Evolutionary conservation across 768 basidiomycete genomes (phyloP).

Genomic region (Pholiota conissans): DNA sequence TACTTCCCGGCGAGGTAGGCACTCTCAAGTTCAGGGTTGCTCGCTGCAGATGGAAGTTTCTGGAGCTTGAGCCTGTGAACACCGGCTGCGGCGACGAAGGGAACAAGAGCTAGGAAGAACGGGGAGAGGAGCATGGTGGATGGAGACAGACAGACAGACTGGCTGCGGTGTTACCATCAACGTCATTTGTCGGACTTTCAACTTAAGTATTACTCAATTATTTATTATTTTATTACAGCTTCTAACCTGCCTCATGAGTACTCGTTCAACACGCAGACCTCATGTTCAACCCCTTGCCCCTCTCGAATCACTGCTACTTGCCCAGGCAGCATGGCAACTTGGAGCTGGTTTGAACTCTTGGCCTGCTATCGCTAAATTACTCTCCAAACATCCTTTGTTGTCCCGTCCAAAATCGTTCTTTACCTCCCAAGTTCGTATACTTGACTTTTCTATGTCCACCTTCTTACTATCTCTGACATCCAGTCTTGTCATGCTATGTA

Average conservation of each 20-base stretch:
- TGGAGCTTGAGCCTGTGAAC: conserved; percentile 88
- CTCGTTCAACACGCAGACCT: conserved; percentile 29
- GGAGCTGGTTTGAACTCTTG: conserved; percentile 60
- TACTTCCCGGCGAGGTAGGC: conserved; percentile 96
- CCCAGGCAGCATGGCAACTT: conserved; percentile 85
- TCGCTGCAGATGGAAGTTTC: conserved; percentile 68
- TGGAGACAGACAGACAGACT: conserved; percentile 15
- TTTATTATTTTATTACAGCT: conserved; percentile 9
- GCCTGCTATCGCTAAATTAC: conserved; percentile 62
- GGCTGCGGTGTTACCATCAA: conserved; percentile 15
- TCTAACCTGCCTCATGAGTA: conserved; percentile 24
- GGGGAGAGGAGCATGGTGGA: conserved; percentile 47
- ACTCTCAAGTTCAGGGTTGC: conserved; percentile 68
- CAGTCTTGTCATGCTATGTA: conserved; percentile 75
- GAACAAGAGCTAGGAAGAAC: conserved; percentile 42
- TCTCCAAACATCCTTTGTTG: conserved; percentile 72
- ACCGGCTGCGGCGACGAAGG: conserved; percentile 53
- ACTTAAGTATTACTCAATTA: conserved; percentile 13
- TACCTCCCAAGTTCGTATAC: conserved; percentile 58
- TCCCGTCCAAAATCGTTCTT: conserved; percentile 65
- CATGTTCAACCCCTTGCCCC: conserved; percentile 22
- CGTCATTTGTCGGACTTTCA: conserved; percentile 23
- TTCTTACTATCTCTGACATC: conserved; percentile 4
- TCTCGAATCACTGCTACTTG: conserved; percentile 76
- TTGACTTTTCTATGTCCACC: conserved; percentile 4